Conservation (phyloP, 1,284 basidiomycete genomes). For the Ganoderma resinaceum region DNA sequence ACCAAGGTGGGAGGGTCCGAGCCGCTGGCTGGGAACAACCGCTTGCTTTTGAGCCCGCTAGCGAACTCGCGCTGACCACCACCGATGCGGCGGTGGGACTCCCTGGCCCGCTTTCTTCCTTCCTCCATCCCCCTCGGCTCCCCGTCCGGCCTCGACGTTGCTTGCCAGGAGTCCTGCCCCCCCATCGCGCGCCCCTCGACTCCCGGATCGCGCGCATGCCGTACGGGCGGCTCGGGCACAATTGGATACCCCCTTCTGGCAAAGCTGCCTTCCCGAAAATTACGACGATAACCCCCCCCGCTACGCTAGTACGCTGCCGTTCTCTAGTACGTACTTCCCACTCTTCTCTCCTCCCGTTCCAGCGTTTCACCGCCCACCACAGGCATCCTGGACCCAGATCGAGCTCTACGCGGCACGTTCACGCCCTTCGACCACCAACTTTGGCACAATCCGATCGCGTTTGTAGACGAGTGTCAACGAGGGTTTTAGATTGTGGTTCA, state of each 20-base stretch:
- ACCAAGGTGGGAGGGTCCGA: conserved; percentile 19
- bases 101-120: conserved; percentile 16
- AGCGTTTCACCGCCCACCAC: conserved; percentile 15
- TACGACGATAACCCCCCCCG: conserved; percentile 31
- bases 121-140: conserved; percentile 10
- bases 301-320: conserved; percentile 20
- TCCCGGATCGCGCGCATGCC: conserved; percentile 29
- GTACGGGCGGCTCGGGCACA: conserved; percentile 30
- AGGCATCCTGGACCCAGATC: conserved; percentile 8
- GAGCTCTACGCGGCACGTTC: conserved; percentile 1
- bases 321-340: conserved; percentile 21
- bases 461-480: conserved; percentile 14
- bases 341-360: conserved; percentile 18
- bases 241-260: conserved; percentile 31
- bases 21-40: conserved; percentile 27
- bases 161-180: conserved; percentile 13
- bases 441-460: conserved; percentile 19
- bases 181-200: conserved; percentile 8
- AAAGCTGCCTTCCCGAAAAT: conserved; percentile 27
- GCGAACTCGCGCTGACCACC: conserved; percentile 14
- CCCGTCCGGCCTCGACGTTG: conserved; percentile 12
- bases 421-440: conserved; percentile 16
- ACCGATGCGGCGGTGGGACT: conserved; percentile 21
- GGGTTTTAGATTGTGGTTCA: conserved; percentile 16
- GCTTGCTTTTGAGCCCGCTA: conserved; percentile 12